Evolutionary conservation across 345 rosid genomes (phyloP).

Genomic region (Populus pruinosa): DNA sequence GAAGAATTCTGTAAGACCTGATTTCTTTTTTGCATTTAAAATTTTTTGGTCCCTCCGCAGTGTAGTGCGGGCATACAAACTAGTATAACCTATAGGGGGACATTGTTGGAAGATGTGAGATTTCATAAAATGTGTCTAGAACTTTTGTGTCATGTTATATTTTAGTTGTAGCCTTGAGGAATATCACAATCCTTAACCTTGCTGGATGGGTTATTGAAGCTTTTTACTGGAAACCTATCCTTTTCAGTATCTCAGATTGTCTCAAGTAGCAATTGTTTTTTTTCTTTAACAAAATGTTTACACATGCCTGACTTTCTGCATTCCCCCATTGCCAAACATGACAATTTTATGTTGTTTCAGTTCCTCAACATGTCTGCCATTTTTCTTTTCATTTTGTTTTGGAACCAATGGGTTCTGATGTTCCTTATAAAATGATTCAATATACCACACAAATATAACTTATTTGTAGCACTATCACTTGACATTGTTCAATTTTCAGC

Average conservation of each 20-base stretch:
- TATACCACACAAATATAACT: constrained; percentile 7
- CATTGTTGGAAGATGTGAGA: no score
- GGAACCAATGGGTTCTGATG: background rate
- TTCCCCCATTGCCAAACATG: background rate
- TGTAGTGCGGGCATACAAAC: no score
- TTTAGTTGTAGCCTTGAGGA: no score
- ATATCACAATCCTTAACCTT: no score
- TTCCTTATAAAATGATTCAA: background rate
- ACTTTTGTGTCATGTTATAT: no score
- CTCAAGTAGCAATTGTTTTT: background rate
- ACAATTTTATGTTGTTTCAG: background rate
- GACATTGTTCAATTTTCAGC: constrained; percentile 44
- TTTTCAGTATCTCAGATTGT: background rate
- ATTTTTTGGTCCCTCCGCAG: no score
- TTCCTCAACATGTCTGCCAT: background rate
- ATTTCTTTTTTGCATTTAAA: no score
- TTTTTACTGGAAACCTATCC: no score
- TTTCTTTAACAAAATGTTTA: background rate
- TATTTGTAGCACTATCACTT: constrained; percentile 34
- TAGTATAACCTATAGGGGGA: no score
- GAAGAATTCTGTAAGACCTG: no score
- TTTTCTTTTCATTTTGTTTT: background rate
- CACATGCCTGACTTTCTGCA: background rate
- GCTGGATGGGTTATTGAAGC: no score
- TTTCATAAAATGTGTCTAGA: no score